Percentiles rank a stretch among this genome's conserved stretches.
These are phyloP conservation scores for Lotus japonicus DNA, from an alignment of 306 rosid species.

Conservation along the genomic window DNA sequence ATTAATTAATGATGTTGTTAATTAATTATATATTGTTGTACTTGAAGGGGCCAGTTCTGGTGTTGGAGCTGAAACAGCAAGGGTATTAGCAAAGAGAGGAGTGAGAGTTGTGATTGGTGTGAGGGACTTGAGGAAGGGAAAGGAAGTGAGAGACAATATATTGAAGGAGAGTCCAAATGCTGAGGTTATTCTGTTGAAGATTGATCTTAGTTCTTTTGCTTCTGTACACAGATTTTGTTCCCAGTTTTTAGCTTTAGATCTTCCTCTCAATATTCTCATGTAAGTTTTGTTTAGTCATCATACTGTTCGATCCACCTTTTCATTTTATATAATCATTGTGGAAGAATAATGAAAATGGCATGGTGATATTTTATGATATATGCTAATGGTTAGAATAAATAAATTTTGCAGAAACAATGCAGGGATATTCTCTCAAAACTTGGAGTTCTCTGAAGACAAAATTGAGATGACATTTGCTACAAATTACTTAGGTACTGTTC, in stretches of 20 bases:
- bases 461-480: conserved; percentile 95
- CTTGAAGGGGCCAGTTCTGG: conserved; percentile 81
- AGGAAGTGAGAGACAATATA: conserved; percentile 52
- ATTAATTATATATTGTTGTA: background rate
- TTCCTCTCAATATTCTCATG: conserved; percentile 87
- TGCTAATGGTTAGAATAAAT: background rate
- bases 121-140: conserved; percentile 64
- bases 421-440: conserved; percentile 60
- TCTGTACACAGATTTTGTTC: conserved; percentile 74
- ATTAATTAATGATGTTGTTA: background rate
- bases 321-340: background rate
- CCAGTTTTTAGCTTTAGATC: conserved; percentile 59
- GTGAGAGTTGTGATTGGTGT: conserved; percentile 83
- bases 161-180: conserved; percentile 63
- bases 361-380: background rate
- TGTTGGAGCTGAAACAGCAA: conserved; percentile 90
- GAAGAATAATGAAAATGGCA: background rate
- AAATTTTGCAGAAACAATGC: conserved; percentile 78
- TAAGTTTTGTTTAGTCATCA: conserved; percentile 23
- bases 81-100: conserved; percentile 89
- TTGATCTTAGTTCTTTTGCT: conserved; percentile 76
- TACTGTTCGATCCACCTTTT: background rate
- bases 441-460: conserved; percentile 90
- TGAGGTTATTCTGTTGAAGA: conserved; percentile 58
- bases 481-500: conserved; percentile 92